phyloP scores from a whole-genome alignment of 192 early-diverging fungal species.

The Backusella macrospora region DNA sequence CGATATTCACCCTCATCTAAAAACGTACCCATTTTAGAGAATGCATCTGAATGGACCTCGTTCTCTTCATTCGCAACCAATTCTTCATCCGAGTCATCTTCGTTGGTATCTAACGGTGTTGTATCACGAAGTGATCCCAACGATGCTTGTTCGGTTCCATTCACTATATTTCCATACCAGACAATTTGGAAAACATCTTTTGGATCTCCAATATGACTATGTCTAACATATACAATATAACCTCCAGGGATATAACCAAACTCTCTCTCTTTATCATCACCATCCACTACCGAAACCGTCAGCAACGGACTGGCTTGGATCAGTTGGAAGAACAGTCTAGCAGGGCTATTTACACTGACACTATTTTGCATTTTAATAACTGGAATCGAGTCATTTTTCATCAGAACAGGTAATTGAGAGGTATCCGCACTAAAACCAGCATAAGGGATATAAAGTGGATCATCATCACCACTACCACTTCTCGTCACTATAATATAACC shows the following conservation, averaged over 20 bases:
- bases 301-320: constrained; percentile 15
- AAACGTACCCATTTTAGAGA: background rate
- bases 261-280: background rate
- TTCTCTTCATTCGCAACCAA: too few relatives aligned
- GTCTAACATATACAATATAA: constrained; percentile 16
- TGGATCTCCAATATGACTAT: constrained; percentile 11
- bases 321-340: constrained; percentile 17
- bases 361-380: background rate
- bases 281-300: constrained; percentile 16
- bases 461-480: background rate
- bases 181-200: too few relatives aligned
- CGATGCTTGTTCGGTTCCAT: constrained; percentile 13
- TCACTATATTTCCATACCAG: constrained; percentile 31
- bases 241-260: constrained; percentile 29
- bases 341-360: background rate
- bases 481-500: constrained; percentile 46
- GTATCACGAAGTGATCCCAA: background rate
- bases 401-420: constrained; percentile 20
- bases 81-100: background rate
- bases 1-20: background rate
- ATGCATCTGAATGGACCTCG: background rate
- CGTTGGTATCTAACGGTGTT: background rate
- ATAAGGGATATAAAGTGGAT: constrained; percentile 26
- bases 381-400: constrained; percentile 23
- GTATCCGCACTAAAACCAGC: constrained; percentile 29